phyloP scores from a whole-genome alignment of 2,329 filamentous ascomycete species.

The Cryoendolithus antarcticus region DNA sequence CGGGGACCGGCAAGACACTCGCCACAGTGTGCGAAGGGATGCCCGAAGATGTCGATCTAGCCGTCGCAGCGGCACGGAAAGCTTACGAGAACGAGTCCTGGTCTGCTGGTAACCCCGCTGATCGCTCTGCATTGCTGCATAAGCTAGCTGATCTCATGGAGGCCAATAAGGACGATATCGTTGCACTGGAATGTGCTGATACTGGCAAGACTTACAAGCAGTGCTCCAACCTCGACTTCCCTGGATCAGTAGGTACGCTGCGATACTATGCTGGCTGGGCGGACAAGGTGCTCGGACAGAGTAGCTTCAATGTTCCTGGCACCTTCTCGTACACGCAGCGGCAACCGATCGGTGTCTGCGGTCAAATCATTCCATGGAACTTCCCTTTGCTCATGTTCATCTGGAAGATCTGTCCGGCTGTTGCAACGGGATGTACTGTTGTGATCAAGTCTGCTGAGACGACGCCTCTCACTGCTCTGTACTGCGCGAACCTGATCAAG shows the following conservation, averaged over 20 bases:
- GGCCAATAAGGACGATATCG: constrained; percentile 59
- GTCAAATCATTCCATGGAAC: constrained; percentile 71
- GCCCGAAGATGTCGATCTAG: constrained; percentile 53
- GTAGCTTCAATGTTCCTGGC: constrained; percentile 40
- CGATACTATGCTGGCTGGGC: constrained; percentile 36
- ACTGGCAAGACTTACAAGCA: constrained; percentile 47
- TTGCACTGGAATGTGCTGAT: constrained; percentile 48
- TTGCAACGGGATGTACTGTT: constrained; percentile 44
- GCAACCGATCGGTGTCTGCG: constrained; percentile 19
- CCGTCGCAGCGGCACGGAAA: constrained; percentile 57
- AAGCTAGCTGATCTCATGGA: constrained; percentile 69
- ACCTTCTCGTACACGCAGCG: constrained; percentile 35
- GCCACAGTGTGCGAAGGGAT: constrained; percentile 54
- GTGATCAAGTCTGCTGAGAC: constrained; percentile 46
- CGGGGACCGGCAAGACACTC: constrained; percentile 36
- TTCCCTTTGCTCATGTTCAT: constrained; percentile 63
- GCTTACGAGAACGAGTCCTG: constrained; percentile 46
- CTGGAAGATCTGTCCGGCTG: constrained; percentile 60
- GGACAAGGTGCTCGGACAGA: constrained; percentile 35
- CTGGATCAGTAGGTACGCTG: constrained; percentile 29
- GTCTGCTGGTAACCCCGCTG: constrained; percentile 51
- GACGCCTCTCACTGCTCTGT: constrained; percentile 42
- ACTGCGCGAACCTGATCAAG: constrained; percentile 53
- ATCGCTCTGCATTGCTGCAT: constrained; percentile 52
- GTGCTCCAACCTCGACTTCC: constrained; percentile 38